Conservation (phyloP, 352 stramenopile genomes). For the Globisporangium emineosum region DNA sequence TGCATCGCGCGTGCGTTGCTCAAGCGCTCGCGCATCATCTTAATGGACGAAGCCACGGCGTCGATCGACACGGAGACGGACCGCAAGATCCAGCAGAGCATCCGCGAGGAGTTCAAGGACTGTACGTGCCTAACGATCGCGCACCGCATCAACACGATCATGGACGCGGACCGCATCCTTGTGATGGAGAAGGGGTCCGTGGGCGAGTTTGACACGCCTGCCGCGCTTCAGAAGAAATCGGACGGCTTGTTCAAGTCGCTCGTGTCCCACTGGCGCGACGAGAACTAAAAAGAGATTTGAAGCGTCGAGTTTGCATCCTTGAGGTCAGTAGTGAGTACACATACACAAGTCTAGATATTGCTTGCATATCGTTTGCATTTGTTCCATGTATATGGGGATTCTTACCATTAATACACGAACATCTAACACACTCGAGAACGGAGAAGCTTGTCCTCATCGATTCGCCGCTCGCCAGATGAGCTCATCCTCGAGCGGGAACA, state of each 20-base stretch:
- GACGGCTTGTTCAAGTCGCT: conserved; percentile 73
- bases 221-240: conserved; percentile 58
- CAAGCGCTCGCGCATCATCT: conserved; percentile 88
- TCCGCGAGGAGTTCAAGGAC: conserved; percentile 91
- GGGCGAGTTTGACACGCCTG: conserved; percentile 92
- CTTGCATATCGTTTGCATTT: conserved; percentile 4
- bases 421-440: neutral
- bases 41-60: conserved; percentile 98
- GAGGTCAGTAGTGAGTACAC: neutral
- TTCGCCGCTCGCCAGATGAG: neutral
- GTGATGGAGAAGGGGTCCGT: conserved; percentile 93
- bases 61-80: conserved; percentile 90
- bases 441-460: neutral
- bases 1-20: conserved; percentile 95
- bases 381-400: neutral
- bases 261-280: conserved; percentile 74
- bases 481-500: conserved; percentile 12
- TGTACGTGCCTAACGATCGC: conserved; percentile 96
- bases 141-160: conserved; percentile 96
- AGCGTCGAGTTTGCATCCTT: neutral
- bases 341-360: neutral
- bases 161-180: conserved; percentile 94
- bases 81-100: conserved; percentile 87
- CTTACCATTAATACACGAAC: neutral
- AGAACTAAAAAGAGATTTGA: conserved; percentile 8